Evolutionary conservation across 495 filamentous ascomycete species (phyloP).

Genomic region (Recurvomyces mirabilis): DNA sequence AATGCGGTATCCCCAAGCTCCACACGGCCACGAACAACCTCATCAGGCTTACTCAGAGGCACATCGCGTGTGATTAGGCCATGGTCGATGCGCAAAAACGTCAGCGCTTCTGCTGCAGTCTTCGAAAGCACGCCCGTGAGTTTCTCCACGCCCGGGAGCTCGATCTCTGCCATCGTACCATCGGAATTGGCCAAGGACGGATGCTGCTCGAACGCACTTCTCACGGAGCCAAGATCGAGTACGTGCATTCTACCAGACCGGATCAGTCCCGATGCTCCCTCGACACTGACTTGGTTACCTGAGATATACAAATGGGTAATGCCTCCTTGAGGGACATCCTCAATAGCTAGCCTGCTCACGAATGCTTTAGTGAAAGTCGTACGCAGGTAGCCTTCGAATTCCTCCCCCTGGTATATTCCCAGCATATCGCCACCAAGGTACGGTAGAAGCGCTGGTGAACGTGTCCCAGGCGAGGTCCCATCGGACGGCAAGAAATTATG

Average conservation of each 20-base stretch:
- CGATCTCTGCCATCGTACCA: conserved; percentile 16
- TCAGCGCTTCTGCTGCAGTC: conserved; percentile 37
- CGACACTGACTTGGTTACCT: conserved; percentile 31
- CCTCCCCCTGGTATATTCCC: conserved; percentile 30
- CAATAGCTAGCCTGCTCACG: conserved; percentile 41
- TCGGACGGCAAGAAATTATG: conserved; percentile 34
- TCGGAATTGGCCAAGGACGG: conserved; percentile 14
- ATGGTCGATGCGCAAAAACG: conserved; percentile 48
- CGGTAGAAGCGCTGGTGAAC: conserved; percentile 9
- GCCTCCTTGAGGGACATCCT: conserved; percentile 41
- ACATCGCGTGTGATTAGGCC: conserved; percentile 42
- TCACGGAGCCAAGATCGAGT: conserved; percentile 37
- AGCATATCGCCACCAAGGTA: conserved; percentile 21
- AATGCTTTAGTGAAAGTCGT: conserved; percentile 40
- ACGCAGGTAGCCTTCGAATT: conserved; percentile 40
- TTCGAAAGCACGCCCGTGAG: conserved; percentile 41
- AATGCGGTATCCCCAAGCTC: conserved; percentile 11
- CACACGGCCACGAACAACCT: conserved; percentile 11
- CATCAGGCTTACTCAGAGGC: conserved; percentile 27
- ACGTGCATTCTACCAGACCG: conserved; percentile 40
- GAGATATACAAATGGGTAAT: conserved; percentile 51
- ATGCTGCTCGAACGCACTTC: neutral
- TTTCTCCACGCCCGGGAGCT: conserved; percentile 43
- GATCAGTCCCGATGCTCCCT: conserved; percentile 44
- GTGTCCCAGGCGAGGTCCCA: conserved; percentile 8